A percentile compares a stretch with the other conserved stretches of the same genome.
Evolutionary conservation across 257 asterid species (phyloP).

Genomic region (Gentiana macrophylla): DNA sequence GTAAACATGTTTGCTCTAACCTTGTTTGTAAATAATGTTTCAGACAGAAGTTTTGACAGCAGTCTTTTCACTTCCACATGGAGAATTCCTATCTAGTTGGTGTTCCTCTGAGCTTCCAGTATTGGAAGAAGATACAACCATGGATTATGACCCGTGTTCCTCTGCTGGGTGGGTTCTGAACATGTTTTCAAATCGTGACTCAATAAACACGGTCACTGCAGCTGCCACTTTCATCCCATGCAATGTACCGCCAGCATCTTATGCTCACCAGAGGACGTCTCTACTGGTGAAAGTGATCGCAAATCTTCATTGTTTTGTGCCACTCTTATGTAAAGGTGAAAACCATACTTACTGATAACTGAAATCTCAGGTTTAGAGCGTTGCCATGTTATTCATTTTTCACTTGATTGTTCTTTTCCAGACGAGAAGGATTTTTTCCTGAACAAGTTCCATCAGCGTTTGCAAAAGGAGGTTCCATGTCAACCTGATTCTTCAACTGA

Average conservation of each 20-base stretch:
- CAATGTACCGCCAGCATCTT: constrained; percentile 63
- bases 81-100: constrained; percentile 84
- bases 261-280: constrained; percentile 86
- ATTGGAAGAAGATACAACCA: constrained; percentile 66
- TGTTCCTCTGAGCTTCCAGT: constrained; percentile 82
- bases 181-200: constrained; percentile 17
- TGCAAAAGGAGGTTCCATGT: constrained; percentile 45
- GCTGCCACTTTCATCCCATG: constrained; percentile 24
- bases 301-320: constrained; percentile 93
- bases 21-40: constrained; percentile 20
- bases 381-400: constrained; percentile 2
- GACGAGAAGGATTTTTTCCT: constrained; percentile 97
- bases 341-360: constrained; percentile 1
- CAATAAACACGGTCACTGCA: constrained; percentile 9
- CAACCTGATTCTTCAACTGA: constrained; percentile 32
- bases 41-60: constrained; percentile 84
- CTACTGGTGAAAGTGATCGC: constrained; percentile 88
- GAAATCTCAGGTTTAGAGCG: constrained; percentile 5
- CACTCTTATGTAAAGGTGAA: constrained; percentile 88
- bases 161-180: constrained; percentile 33
- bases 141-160: constrained; percentile 58
- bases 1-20: constrained; percentile 12
- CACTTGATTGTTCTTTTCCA: constrained; percentile 27
- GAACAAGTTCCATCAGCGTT: constrained; percentile 58
- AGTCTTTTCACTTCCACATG: constrained; percentile 62